Percentiles rank a stretch among this genome's conserved stretches.
Conservation (phyloP, 371 early-diverging fungal genomes). For the Coelomomyces lativittatus region DNA sequence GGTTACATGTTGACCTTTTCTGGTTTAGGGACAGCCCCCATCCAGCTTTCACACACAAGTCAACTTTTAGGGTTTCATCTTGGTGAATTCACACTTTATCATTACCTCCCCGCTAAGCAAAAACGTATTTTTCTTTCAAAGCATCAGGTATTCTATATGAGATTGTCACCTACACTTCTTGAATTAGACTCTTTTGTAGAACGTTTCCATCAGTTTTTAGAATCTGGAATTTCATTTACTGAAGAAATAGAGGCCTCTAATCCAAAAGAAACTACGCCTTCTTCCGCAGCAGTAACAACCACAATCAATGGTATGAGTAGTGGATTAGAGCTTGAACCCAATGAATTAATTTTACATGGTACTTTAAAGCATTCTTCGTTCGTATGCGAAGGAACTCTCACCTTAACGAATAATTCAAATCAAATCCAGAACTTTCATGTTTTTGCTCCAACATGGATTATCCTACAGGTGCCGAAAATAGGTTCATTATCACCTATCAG, state of each 20-base stretch:
- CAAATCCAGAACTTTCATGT: neutral
- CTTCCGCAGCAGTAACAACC: neutral
- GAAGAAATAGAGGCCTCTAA: too few relatives aligned
- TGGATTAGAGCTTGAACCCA: neutral
- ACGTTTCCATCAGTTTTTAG: neutral
- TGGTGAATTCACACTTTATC: neutral
- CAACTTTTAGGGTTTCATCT: neutral
- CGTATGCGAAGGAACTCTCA: neutral
- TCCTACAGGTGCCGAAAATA: neutral
- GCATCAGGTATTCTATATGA: neutral
- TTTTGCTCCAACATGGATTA: neutral
- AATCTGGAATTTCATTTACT: neutral
- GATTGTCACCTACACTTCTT: neutral
- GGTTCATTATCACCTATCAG: neutral
- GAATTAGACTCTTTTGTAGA: neutral
- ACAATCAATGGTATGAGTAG: neutral
- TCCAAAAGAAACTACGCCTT: too few relatives aligned
- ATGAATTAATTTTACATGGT: neutral
- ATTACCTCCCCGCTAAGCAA: neutral
- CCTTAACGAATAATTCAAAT: neutral
- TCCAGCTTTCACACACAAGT: neutral
- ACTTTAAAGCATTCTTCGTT: neutral
- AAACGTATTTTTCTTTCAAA: neutral
- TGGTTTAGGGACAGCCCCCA: neutral
- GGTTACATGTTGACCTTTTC: neutral